Conservation (phyloP, 208 protist species). For the Leishmania mexicana region DNA sequence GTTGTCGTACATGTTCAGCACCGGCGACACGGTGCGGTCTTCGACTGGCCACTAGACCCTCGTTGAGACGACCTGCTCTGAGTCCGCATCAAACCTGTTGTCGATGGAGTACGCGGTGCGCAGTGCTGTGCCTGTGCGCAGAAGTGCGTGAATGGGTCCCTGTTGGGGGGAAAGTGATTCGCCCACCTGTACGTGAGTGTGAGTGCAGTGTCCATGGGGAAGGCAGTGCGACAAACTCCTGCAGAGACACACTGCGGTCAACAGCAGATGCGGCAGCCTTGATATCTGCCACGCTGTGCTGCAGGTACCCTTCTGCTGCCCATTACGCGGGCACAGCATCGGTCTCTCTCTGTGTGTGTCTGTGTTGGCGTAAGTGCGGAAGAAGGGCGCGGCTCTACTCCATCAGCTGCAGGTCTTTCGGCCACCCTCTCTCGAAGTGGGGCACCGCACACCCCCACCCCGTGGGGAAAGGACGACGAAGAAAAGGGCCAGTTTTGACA, state of each 20-base stretch:
- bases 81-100: too few relatives aligned
- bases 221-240: background rate
- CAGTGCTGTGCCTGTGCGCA: background rate
- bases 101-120: background rate
- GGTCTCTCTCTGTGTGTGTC: background rate
- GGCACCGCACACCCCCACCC: background rate
- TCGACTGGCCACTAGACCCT: background rate
- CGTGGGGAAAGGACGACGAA: background rate
- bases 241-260: background rate
- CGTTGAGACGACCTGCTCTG: background rate
- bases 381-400: background rate
- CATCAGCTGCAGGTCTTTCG: background rate
- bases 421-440: background rate
- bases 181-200: background rate
- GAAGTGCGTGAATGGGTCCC: background rate
- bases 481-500: background rate
- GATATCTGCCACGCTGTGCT: background rate
- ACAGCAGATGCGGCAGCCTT: background rate
- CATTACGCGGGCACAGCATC: background rate
- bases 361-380: background rate
- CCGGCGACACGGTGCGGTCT: background rate
- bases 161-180: background rate
- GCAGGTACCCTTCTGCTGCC: background rate
- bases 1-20: slow-evolving; percentile 2
- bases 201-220: background rate